Base-by-base conservation (phyloP, 345 rosid genomes). In the Trapa incisa region DNA sequence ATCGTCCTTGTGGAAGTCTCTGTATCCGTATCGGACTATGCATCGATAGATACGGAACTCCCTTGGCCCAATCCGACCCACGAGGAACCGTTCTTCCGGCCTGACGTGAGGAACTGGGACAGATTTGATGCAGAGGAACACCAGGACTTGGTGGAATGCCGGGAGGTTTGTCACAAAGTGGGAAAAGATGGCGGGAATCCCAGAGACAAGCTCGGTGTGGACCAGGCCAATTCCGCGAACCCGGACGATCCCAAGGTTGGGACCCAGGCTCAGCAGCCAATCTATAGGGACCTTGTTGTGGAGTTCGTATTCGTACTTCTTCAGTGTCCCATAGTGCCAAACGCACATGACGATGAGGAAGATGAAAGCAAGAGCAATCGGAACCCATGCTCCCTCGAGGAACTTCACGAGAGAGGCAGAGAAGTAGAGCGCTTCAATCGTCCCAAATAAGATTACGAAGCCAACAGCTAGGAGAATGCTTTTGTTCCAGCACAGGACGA, bases 381-480 rank as follows among this genome's bases (percentile, higher is more conserved):
- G 99, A 5, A 95, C 96, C 99, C 99, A 95, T 17, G 97, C 99
- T 13, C 99, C 99, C 80, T 95, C 96, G 0, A 84, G 82, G 81
- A 95, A 91, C 81, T 95, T 95, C 80, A 85, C 84, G 14, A 95
- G 82, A 36, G 97, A 85, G 62, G 99, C 97, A 0, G 99, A 80
- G 81, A 95, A 91, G 88, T 91, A 95, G 65, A 95, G 92, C 43
- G 96, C 82, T 75, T 95, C 99, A 41, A 95, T 77, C 5, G 93
- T 81, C 41, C 99, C 97, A 5, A 95, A 91, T 70, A 89, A 87
- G 57, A 84, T 72, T 0, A 91, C 83, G 29, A 95, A 95, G 15
- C 86, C 78, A 33, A 89, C 41, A 12, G 99, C 97, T 0, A 84
- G 75, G 67, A 84, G 29, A 67, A 91, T 80, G 33, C 81, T 87